These are phyloP conservation scores for Calonectria pseudoreteaudii DNA, from an alignment of 2,329 filamentous ascomycete genomes.

Conservation along the genomic window DNA sequence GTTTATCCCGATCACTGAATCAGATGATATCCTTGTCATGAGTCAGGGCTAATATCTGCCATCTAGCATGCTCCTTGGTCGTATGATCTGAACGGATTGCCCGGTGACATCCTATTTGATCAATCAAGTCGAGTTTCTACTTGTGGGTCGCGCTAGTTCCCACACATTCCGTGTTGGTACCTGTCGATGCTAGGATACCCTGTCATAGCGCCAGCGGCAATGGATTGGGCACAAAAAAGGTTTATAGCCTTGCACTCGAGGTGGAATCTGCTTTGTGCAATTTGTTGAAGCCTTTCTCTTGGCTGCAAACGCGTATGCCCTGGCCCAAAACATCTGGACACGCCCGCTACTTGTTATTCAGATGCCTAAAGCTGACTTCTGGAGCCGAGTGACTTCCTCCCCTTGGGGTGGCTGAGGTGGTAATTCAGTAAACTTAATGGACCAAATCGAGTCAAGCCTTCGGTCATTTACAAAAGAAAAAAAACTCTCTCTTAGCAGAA, in stretches of 20 bases:
- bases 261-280: background rate
- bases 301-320: background rate
- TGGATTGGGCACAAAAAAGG: background rate
- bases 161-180: background rate
- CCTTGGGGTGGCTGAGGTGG: background rate
- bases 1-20: background rate
- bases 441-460: background rate
- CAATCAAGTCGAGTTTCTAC: background rate
- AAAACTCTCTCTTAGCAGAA: background rate
- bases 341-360: background rate
- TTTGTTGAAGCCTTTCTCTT: background rate
- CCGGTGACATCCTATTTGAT: background rate
- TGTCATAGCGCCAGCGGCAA: background rate
- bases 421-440: background rate
- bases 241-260: background rate
- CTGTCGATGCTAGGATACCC: background rate
- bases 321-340: background rate
- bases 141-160: background rate
- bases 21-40: background rate
- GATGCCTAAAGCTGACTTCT: background rate
- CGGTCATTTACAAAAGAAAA: background rate
- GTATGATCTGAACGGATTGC: slow-evolving; percentile 4
- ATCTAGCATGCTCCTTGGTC: background rate
- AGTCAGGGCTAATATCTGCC: background rate
- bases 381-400: background rate